Evolutionary conservation across 169 alveolate species (phyloP).

Genomic region (Perkinsus chesapeaki): DNA sequence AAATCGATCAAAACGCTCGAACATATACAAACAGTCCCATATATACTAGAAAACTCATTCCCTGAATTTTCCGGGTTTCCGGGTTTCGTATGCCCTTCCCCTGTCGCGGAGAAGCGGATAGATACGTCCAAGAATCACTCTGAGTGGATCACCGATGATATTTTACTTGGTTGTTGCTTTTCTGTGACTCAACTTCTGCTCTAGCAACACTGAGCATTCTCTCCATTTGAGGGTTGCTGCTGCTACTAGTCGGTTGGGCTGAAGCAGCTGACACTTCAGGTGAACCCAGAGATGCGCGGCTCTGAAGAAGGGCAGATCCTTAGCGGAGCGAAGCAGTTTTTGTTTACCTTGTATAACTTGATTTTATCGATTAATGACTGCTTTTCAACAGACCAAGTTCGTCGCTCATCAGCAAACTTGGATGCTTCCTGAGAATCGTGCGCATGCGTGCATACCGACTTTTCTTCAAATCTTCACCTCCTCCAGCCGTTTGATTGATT

Average conservation of each 20-base stretch:
- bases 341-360: neutral
- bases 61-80: neutral
- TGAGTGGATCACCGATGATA: neutral
- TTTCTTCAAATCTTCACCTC: neutral
- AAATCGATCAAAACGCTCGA: neutral
- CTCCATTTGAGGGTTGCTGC: neutral
- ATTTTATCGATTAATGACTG: neutral
- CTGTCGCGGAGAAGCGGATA: too few relatives aligned
- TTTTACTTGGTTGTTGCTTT: neutral
- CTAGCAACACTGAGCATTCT: neutral
- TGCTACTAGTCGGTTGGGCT: neutral
- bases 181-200: neutral
- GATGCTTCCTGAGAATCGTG: neutral
- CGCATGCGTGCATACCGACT: neutral
- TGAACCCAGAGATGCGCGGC: neutral
- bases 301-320: neutral
- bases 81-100: neutral
- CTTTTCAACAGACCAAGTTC: neutral
- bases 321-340: neutral
- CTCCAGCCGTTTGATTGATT: neutral
- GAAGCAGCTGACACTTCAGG: neutral
- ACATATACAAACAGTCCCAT: too few relatives aligned
- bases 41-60: too few relatives aligned
- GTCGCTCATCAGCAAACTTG: neutral
- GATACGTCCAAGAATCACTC: too few relatives aligned